Evolutionary conservation across 2,329 filamentous ascomycete genomes (phyloP).

Genomic region (Cercospora beticola): DNA sequence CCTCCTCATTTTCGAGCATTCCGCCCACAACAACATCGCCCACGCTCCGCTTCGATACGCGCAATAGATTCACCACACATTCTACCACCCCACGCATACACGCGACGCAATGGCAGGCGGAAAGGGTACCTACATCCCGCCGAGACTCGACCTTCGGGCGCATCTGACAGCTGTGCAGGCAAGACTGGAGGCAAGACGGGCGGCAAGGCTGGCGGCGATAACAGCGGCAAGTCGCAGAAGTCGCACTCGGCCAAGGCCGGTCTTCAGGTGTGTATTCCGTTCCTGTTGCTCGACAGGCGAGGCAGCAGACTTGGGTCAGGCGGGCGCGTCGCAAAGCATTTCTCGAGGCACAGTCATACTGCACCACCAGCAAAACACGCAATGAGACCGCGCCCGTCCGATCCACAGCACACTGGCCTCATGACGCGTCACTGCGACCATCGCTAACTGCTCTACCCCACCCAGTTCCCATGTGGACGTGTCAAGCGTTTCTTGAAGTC

Average conservation of each 20-base stretch:
- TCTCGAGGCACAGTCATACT: slow-evolving; percentile 20
- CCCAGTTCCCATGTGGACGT: slow-evolving; percentile 95
- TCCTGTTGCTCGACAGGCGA: slow-evolving; percentile 1
- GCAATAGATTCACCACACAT: slow-evolving; percentile 10
- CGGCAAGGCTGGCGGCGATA: slow-evolving; percentile 69
- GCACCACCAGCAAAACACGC: background rate
- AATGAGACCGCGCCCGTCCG: background rate
- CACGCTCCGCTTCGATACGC: slow-evolving; percentile 1
- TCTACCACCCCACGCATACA: background rate
- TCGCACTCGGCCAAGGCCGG: slow-evolving; percentile 91
- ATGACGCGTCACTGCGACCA: slow-evolving; percentile 11
- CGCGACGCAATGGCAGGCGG: slow-evolving; percentile 67
- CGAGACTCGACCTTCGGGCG: slow-evolving; percentile 19
- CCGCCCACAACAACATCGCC: slow-evolving; percentile 12
- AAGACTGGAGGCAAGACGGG: slow-evolving; percentile 81
- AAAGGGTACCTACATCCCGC: slow-evolving; percentile 72
- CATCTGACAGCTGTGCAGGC: slow-evolving; percentile 43
- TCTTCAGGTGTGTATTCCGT: slow-evolving; percentile 73
- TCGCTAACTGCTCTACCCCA: slow-evolving; percentile 36
- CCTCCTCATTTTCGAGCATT: slow-evolving; percentile 15
- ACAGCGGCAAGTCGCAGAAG: slow-evolving; percentile 84
- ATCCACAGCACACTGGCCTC: background rate
- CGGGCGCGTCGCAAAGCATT: slow-evolving; percentile 34
- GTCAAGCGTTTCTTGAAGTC: slow-evolving; percentile 99
- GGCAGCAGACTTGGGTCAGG: slow-evolving; percentile 18